Base-by-base conservation (phyloP, 2,329 filamentous ascomycete species). In the Calonectria pauciramosa region DNA sequence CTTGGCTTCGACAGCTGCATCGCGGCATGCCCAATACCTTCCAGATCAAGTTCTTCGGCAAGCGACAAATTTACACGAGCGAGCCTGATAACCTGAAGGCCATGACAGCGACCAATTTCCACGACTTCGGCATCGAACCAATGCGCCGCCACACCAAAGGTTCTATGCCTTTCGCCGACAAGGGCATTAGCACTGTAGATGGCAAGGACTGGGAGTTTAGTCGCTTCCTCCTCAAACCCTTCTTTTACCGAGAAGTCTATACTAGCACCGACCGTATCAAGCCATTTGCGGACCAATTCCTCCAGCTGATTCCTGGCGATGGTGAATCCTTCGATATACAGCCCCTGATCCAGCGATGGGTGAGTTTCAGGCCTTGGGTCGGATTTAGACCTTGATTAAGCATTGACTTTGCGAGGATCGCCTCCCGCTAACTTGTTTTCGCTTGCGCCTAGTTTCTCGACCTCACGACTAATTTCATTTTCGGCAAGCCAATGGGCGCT, bases 31-130 rank as follows among this genome's bases (percentile, higher is more conserved):
- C 76, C 23, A 79, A 79, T 44, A 80, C 78, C 0, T 80, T 79
- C 63, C 71, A 71, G 11, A 74, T 78, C n/a, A 78, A 73, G 16
- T 80, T 78, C 68, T 73, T 75, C 52, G 78, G 78, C 11, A 71
- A 72, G 66, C 69, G 75, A 1, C 74, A 75, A 73, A 76, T 79
- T 49, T 78, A 75, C 66, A 76, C 77, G 1, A 77, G 60, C n/a
- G 77, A 79, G 64, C 73, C 74, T 54, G 77, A 79, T 38, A 77
- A 76, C 59, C 71, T 79, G 65, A 79, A 79, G 36, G 77, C 75
- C 2, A 76, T 79, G 74, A 77, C 75, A 4, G 77, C 77, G 9
- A 78, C 77, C 28, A 77, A 78, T 23, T 78, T 78, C 56, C 70
- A 75, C n/a, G 73, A 75, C 34, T 78, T 77, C 60, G 76, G 77